Evolutionary conservation across 108 stramenopile species (phyloP), one percentile per base, ranked within the genome.

Genomic region (Nitzschia palea): DNA sequence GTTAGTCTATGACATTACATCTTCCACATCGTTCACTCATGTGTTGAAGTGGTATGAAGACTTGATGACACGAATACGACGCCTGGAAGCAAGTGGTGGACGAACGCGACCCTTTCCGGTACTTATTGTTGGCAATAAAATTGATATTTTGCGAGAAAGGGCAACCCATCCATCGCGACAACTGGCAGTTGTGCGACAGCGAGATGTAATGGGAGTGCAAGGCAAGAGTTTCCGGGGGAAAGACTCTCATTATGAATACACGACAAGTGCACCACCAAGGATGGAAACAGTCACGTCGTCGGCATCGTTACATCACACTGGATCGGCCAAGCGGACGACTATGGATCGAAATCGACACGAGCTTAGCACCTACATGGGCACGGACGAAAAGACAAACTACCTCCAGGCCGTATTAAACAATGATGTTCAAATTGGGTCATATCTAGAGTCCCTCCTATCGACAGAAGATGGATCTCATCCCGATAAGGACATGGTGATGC

Each of bases 1-100:
- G 67, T 63, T 93, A 26, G 87, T 90, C 15, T 93, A 93, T 44
- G 92, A 93, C 58, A 80, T 85, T 17, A 90, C 88, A 3, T 80
- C 78, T 6, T 83, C 79, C 42, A 86, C 80, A 12, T 86, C 84
- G 4, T 93, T 93, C 62, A 70, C 81, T n/a, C 85, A 84, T 62
- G 67, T 90, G 17, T 70, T 88, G 55, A 71, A 77, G 50, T 90
- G 84, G 88, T 80, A 93, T 57, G 75, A 83, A 12, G 91, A 93
- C 35, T 71, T 83, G 63, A 45, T 85, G 45, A 62, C 76, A 34
- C 62, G 78, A 44, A 74, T 83, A 53, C 65, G 55, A 32, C 51
- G 68, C 32, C 44, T 74, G 47, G 48, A 71, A 54, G 32, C 28
- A 20, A 31, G 12, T 8, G 48, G 53, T 44, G 57, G 63, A 56